phyloP scores from a whole-genome alignment of 495 filamentous ascomycete genomes.

The Penicillium malachiteum region DNA sequence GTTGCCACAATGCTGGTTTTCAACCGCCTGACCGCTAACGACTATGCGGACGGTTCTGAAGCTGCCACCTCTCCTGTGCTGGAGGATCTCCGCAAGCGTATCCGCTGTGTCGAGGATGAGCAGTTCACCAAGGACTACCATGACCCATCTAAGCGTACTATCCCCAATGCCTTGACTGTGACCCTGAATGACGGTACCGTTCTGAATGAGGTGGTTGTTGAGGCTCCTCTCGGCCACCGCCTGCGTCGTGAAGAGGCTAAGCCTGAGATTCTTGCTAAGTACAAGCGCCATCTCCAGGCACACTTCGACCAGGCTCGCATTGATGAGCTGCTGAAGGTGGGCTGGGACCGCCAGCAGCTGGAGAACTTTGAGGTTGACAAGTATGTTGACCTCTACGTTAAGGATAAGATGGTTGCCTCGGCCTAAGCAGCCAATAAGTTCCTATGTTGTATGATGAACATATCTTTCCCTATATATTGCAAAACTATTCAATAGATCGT shows the following conservation, averaged over 20 bases:
- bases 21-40: constrained; percentile 83
- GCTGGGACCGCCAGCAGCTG: constrained; percentile 67
- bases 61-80: constrained; percentile 87
- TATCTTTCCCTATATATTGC: constrained; percentile 13
- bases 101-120: constrained; percentile 92
- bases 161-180: constrained; percentile 92
- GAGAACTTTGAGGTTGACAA: constrained; percentile 82
- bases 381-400: constrained; percentile 94
- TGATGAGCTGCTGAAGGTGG: constrained; percentile 73
- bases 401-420: constrained; percentile 51
- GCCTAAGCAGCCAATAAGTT: constrained; percentile 16
- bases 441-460: constrained; percentile 21
- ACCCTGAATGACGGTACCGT: constrained; percentile 93
- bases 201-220: constrained; percentile 86
- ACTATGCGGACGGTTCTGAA: constrained; percentile 89
- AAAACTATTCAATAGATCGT: constrained; percentile 17
- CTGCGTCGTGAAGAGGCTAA: constrained; percentile 94
- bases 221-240: constrained; percentile 92
- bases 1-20: constrained; percentile 91
- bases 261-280: constrained; percentile 92
- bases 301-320: constrained; percentile 77
- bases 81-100: constrained; percentile 85
- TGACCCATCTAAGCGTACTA: constrained; percentile 85
- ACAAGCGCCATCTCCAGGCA: constrained; percentile 82
- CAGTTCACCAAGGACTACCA: constrained; percentile 95